A percentile compares a stretch with the other conserved stretches of the same genome.
phyloP scores from a whole-genome alignment of 169 alveolate species.

The Babesia microti region DNA sequence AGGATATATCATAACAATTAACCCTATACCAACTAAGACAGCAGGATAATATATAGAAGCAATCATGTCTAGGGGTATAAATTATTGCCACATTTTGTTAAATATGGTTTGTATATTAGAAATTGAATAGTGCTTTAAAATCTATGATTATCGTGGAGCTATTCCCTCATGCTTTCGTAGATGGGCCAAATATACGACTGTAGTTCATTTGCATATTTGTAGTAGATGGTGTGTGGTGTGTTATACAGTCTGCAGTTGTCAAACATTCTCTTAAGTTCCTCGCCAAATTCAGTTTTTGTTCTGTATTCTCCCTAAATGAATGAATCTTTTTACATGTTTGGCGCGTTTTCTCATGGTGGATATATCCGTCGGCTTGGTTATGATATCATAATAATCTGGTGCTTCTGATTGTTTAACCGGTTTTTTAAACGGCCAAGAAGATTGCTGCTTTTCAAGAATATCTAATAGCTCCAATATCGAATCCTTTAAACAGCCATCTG shows the following conservation, averaged over 20 bases:
- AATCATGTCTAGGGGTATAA: too few species aligned
- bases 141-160: too few species aligned
- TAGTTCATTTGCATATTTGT: slow-evolving; percentile 88
- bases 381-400: slow-evolving; percentile 92
- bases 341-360: slow-evolving; percentile 81
- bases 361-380: slow-evolving; percentile 90
- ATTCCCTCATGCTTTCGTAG: slow-evolving; percentile 54
- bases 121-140: too few species aligned
- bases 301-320: slow-evolving; percentile 71
- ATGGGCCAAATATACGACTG: slow-evolving; percentile 83
- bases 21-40: too few species aligned
- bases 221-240: slow-evolving; percentile 85
- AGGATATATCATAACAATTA: too few species aligned
- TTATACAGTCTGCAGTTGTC: slow-evolving; percentile 89
- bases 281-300: slow-evolving; percentile 76
- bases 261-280: slow-evolving; percentile 87
- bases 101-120: too few species aligned
- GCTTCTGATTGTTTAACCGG: slow-evolving; percentile 93
- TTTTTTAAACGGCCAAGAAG: slow-evolving; percentile 87
- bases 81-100: too few species aligned
- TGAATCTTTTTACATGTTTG: slow-evolving; percentile 31
- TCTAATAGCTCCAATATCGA: slow-evolving; percentile 65
- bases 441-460: slow-evolving; percentile 66
- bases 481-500: too few species aligned
- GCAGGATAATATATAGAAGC: too few species aligned